phyloP scores from a whole-genome alignment of 495 filamentous ascomycete genomes.

The Penicillium egyptiacum region DNA sequence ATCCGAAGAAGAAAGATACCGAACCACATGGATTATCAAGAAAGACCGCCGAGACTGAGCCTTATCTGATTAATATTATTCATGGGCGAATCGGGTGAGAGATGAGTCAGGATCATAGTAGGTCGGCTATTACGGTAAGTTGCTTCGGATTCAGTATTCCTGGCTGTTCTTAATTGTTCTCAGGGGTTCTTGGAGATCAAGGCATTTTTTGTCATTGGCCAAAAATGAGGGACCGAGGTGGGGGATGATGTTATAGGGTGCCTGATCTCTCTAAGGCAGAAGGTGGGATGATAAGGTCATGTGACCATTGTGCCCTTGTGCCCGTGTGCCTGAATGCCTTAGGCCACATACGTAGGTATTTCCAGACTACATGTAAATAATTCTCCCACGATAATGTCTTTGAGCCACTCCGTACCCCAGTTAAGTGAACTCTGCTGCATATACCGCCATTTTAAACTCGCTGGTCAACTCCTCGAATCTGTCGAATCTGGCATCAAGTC shows the following conservation, averaged over 20 bases:
- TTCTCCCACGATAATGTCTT: no score
- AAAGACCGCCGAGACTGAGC: slow-evolving; percentile 42
- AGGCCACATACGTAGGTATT: no score
- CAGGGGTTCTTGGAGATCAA: neutral
- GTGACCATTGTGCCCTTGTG: neutral
- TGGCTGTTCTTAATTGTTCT: neutral
- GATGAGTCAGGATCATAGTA: neutral
- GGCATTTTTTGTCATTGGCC: neutral
- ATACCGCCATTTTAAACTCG: neutral
- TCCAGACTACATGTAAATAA: no score
- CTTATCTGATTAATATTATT: neutral
- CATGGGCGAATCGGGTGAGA: neutral
- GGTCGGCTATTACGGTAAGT: neutral
- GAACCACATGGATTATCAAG: slow-evolving; percentile 44
- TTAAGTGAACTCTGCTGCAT: neutral
- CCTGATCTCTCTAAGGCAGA: neutral
- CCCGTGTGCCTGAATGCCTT: neutral
- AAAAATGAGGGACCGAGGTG: neutral
- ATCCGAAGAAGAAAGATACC: slow-evolving; percentile 48
- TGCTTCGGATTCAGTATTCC: neutral
- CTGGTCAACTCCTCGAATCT: slow-evolving; percentile 1
- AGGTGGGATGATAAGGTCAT: neutral
- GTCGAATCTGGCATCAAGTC: neutral
- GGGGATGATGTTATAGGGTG: neutral
- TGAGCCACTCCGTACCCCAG: neutral